Evolutionary conservation across 1,139 yeast genomes (phyloP).

Genomic region (Zygoascus hellenicus): DNA sequence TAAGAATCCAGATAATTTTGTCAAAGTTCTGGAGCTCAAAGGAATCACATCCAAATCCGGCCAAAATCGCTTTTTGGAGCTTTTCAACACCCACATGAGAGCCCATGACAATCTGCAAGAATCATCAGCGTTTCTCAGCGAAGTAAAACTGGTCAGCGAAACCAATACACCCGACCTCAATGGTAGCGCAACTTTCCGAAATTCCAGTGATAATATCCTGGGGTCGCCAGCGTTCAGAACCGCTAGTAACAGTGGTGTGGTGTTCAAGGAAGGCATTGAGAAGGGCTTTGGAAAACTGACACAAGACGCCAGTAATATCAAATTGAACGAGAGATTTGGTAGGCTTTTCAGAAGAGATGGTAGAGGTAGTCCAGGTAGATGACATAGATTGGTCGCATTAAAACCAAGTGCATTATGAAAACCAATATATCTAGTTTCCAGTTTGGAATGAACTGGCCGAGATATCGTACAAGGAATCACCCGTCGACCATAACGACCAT

Average conservation of each 20-base stretch:
- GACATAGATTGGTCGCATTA: not conserved
- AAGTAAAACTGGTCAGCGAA: slow-evolving; percentile 3
- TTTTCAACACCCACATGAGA: slow-evolving; percentile 53
- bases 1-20: slow-evolving; percentile 53
- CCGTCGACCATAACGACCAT: slow-evolving; percentile 7
- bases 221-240: slow-evolving; percentile 4
- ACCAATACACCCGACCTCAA: not conserved
- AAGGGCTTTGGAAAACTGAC: slow-evolving; percentile 50
- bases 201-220: not conserved
- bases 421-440: not conserved
- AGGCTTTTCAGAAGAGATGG: slow-evolving; percentile 51
- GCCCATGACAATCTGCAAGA: slow-evolving; percentile 44
- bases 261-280: slow-evolving; percentile 47
- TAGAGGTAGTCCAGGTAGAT: slow-evolving; percentile 14
- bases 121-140: slow-evolving; percentile 41
- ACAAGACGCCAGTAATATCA: slow-evolving; percentile 43
- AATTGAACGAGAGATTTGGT: slow-evolving; percentile 55
- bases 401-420: not conserved
- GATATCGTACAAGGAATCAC: not conserved
- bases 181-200: not conserved
- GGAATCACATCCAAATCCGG: slow-evolving; percentile 43
- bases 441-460: not conserved
- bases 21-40: slow-evolving; percentile 59
- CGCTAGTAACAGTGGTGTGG: slow-evolving; percentile 6
- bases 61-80: slow-evolving; percentile 50